A percentile compares a stretch with the other conserved stretches of the same genome.
Conservation (phyloP, 202 grass and related monocot species). For the Setaria viridis region DNA sequence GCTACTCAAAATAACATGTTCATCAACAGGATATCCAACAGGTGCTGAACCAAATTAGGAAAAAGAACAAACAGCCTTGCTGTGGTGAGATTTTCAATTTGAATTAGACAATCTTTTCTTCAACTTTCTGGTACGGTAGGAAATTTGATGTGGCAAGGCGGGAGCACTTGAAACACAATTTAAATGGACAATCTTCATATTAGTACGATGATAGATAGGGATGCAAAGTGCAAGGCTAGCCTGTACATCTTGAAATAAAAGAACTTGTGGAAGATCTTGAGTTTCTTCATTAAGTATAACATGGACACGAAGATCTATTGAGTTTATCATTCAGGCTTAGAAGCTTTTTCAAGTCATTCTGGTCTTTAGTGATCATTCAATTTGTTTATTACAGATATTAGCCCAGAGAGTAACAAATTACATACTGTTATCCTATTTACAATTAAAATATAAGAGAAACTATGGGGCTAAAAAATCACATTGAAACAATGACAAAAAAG, state of each 20-base stretch:
- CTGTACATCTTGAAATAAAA: conserved; percentile 12
- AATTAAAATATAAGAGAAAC: not conserved
- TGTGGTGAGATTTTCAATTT: not conserved
- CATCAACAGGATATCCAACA: not conserved
- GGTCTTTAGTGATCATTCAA: not conserved
- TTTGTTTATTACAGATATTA: not conserved
- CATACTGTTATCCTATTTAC: not conserved
- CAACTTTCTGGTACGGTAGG: not conserved
- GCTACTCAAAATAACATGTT: not conserved
- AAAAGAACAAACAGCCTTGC: not conserved
- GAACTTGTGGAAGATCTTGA: conserved; percentile 1
- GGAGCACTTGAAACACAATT: not conserved
- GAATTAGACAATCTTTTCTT: not conserved
- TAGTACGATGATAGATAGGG: conserved; percentile 15
- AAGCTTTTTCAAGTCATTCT: conserved; percentile 13
- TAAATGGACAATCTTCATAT: conserved; percentile 1
- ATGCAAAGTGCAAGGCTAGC: not conserved
- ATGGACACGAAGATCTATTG: conserved; percentile 1
- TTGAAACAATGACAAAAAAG: not conserved
- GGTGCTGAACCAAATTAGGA: not conserved
- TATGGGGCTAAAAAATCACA: conserved; percentile 8
- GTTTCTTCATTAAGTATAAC: not conserved
- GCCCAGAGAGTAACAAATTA: not conserved
- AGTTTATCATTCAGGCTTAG: not conserved
- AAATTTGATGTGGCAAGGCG: not conserved